phyloP scores from a whole-genome alignment of 2,329 filamentous ascomycete species.

The Colletotrichum cereale region DNA sequence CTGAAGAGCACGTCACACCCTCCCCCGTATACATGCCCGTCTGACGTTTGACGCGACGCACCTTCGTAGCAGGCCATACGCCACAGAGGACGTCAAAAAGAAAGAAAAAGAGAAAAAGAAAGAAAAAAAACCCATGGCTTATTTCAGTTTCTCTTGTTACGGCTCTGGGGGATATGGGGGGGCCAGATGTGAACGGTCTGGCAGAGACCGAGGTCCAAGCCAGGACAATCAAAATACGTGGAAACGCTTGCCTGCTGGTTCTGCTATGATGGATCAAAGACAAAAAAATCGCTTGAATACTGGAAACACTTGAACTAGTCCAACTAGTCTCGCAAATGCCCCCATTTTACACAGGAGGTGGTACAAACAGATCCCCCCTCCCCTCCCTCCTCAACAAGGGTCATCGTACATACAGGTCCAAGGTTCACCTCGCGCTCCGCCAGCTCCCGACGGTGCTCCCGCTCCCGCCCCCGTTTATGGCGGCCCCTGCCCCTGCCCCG shows the following conservation, averaged over 20 bases:
- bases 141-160: too few relatives aligned
- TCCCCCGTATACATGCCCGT: background rate
- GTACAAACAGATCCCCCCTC: background rate
- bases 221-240: background rate
- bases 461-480: background rate
- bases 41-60: background rate
- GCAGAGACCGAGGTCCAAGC: too few relatives aligned
- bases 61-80: background rate
- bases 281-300: background rate
- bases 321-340: background rate
- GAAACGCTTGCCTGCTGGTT: background rate
- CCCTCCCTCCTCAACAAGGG: background rate
- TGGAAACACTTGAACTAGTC: background rate
- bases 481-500: too few relatives aligned
- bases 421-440: slow-evolving; percentile 22
- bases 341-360: background rate
- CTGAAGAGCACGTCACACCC: background rate
- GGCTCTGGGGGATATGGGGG: too few relatives aligned
- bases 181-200: too few relatives aligned
- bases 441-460: slow-evolving; percentile 3
- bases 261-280: background rate
- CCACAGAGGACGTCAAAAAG: too few relatives aligned
- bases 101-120: too few relatives aligned
- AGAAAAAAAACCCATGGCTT: too few relatives aligned
- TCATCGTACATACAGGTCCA: background rate